phyloP scores from a whole-genome alignment of 768 basidiomycete species.

The Pisolithus tinctorius region DNA sequence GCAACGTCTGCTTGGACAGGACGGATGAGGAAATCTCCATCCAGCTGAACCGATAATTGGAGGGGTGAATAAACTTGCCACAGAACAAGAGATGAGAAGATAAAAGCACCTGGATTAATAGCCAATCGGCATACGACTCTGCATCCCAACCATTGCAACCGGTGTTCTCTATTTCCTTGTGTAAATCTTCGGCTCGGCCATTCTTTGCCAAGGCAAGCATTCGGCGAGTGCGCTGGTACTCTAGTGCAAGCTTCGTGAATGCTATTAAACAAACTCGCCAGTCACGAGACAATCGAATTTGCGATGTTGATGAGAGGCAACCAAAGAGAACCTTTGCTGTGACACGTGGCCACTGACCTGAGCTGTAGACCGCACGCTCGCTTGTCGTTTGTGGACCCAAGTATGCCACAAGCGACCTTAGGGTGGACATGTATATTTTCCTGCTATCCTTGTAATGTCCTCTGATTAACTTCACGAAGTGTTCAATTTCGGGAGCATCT shows the following conservation, averaged over 20 bases:
- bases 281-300: slow-evolving; percentile 2
- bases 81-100: neutral
- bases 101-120: slow-evolving; percentile 15
- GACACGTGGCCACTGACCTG: slow-evolving; percentile 31
- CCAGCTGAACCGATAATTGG: slow-evolving; percentile 20
- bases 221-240: slow-evolving; percentile 31
- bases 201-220: slow-evolving; percentile 17
- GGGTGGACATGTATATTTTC: neutral
- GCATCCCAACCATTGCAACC: slow-evolving; percentile 15
- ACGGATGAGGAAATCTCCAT: slow-evolving; percentile 22
- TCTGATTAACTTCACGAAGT: neutral
- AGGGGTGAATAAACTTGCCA: slow-evolving; percentile 1
- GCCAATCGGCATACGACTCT: slow-evolving; percentile 11
- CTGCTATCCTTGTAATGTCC: slow-evolving; percentile 1
- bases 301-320: slow-evolving; percentile 19
- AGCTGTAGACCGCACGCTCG: slow-evolving; percentile 8
- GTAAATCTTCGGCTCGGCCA: slow-evolving; percentile 7
- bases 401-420: slow-evolving; percentile 1
- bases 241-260: slow-evolving; percentile 23
- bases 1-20: slow-evolving; percentile 24
- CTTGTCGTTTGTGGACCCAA: slow-evolving; percentile 8
- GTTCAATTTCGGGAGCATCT: slow-evolving; percentile 13
- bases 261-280: slow-evolving; percentile 26
- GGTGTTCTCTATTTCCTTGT: slow-evolving; percentile 12
- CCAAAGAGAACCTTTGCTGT: slow-evolving; percentile 23